Conservation (phyloP, 257 asterid species). For the Linderniella brevidens region DNA sequence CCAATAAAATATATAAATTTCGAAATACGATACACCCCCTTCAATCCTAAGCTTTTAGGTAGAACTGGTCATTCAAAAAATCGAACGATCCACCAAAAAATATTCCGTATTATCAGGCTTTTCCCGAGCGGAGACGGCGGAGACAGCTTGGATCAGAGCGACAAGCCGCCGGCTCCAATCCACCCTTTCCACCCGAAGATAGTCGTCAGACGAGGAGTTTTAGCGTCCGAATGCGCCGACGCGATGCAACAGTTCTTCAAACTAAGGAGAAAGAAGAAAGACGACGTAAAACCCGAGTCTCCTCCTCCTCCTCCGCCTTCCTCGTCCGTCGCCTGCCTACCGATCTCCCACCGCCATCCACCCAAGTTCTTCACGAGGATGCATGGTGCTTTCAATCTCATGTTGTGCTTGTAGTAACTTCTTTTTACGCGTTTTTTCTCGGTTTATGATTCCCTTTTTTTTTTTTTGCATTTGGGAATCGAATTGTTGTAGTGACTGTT, state of each 20-base stretch:
- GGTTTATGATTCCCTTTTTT: too few species aligned
- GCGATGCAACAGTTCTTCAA: slow-evolving; percentile 83
- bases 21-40: too few species aligned
- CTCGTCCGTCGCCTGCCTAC: slow-evolving; percentile 25
- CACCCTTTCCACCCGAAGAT: slow-evolving; percentile 96
- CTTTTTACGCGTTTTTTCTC: not conserved
- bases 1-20: too few species aligned
- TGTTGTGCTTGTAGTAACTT: slow-evolving; percentile 30
- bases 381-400: slow-evolving; percentile 32
- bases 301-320: slow-evolving; percentile 32
- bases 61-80: not conserved
- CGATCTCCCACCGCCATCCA: slow-evolving; percentile 33
- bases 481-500: too few species aligned
- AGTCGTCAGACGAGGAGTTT: slow-evolving; percentile 49
- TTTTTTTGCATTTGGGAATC: too few species aligned
- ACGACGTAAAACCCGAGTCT: slow-evolving; percentile 26
- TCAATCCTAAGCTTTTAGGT: too few species aligned
- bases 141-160: slow-evolving; percentile 28
- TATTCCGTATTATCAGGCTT: slow-evolving; percentile 35
- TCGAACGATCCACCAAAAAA: too few species aligned
- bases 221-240: slow-evolving; percentile 77
- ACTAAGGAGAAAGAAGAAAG: slow-evolving; percentile 56
- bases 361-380: slow-evolving; percentile 42
- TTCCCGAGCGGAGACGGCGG: slow-evolving; percentile 59
- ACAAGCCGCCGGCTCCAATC: slow-evolving; percentile 63